Percentiles rank a stretch among this genome's conserved stretches.
Conservation (phyloP, 1,284 basidiomycete genomes). For the Chalciporus piperatoides region DNA sequence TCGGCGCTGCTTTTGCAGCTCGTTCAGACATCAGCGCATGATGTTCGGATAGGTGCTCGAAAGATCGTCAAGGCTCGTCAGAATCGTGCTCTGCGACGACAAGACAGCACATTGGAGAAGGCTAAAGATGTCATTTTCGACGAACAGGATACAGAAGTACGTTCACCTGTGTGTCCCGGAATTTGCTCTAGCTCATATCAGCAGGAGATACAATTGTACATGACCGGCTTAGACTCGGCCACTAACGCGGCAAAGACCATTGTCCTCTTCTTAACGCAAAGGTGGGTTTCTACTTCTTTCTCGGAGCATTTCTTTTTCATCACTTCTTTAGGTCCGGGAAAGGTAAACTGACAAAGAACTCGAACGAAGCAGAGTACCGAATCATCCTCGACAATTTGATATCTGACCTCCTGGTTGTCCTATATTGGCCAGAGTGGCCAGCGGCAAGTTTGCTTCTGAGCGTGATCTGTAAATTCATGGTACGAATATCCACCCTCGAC, state of each 20-base stretch:
- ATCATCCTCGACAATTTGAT: conserved; percentile 88
- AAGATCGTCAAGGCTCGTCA: conserved; percentile 60
- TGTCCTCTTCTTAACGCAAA: conserved; percentile 78
- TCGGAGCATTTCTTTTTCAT: background rate
- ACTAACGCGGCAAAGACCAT: conserved; percentile 83
- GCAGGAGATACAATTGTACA: conserved; percentile 67
- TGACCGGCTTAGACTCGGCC: conserved; percentile 69
- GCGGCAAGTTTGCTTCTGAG: conserved; percentile 79
- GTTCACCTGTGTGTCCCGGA: conserved; percentile 3
- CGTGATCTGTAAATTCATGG: conserved; percentile 81
- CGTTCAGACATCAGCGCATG: conserved; percentile 90
- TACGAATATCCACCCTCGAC: conserved; percentile 32
- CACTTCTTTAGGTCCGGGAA: conserved; percentile 60
- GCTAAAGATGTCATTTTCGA: conserved; percentile 52
- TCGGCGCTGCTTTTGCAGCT: conserved; percentile 91
- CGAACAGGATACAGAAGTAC: conserved; percentile 62
- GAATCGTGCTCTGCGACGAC: conserved; percentile 55
- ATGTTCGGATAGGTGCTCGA: conserved; percentile 62
- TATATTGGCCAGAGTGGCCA: conserved; percentile 97
- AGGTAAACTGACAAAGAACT: conserved; percentile 80
- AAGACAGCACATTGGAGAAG: conserved; percentile 53
- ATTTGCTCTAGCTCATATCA: conserved; percentile 10
- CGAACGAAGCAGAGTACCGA: conserved; percentile 88
- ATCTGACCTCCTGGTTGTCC: conserved; percentile 81
- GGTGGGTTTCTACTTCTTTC: conserved; percentile 37